These are phyloP conservation scores for Pouteria glomerata DNA, from an alignment of 148 eudicot genomes.

Conservation along the genomic window DNA sequence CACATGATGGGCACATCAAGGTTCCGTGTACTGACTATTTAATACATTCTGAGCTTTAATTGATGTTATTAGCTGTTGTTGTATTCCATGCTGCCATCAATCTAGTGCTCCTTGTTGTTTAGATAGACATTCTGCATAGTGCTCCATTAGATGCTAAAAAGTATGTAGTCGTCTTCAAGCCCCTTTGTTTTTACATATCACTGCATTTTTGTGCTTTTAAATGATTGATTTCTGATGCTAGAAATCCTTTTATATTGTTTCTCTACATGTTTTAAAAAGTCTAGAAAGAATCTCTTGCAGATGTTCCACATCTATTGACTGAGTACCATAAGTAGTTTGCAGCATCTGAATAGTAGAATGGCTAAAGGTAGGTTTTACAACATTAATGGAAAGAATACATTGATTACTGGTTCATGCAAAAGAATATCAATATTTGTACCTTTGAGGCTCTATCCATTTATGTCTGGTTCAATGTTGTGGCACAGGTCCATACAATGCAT, in stretches of 20 bases:
- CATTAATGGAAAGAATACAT: background rate
- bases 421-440: background rate
- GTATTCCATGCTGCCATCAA: background rate
- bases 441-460: background rate
- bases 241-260: background rate
- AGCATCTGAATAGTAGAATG: background rate
- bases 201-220: background rate
- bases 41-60: background rate
- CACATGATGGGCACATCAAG: slow-evolving; percentile 70
- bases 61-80: background rate
- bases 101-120: background rate
- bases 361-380: background rate
- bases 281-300: background rate
- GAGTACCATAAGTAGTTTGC: slow-evolving; percentile 3
- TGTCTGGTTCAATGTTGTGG: background rate
- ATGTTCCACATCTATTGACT: background rate
- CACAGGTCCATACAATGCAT: background rate
- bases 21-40: slow-evolving; percentile 18
- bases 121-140: background rate
- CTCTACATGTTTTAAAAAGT: background rate
- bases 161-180: background rate
- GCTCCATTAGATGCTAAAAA: background rate
- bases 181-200: background rate
- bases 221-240: background rate
- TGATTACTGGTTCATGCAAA: background rate